Base-by-base conservation (phyloP, 2,329 filamentous ascomycete species). In the Cladophialophora exuberans region DNA sequence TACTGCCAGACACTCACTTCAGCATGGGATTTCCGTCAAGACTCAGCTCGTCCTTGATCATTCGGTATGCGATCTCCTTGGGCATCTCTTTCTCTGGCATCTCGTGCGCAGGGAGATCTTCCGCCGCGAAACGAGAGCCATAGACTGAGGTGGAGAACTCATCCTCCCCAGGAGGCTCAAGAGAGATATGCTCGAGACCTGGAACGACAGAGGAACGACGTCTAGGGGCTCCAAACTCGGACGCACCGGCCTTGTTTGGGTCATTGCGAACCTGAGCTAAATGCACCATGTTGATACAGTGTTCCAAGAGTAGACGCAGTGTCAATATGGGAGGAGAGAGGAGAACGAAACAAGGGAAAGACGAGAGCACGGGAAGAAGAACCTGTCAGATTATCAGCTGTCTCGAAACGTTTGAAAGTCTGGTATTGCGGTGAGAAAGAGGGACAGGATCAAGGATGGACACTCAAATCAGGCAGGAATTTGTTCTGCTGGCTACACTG, bases 21-120 rank as follows among this genome's bases (percentile, higher is more conserved):
- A 96, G 81, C 80, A 91, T 93, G 6, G 91, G 90, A 65, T 93
- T 95, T 52, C 91, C 91, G 70, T 97, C 93, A 48, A 97, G 79
- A 61, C 89, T 94, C 62, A 97, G 79, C 69, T 96, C 90, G 71
- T 97, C 93, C 78, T 90, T 93, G 79, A 97, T 97, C 89, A 97
- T 88, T 44, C 91, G 87, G 73, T 97, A 96, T n/a, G 93, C 93
- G 48, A 96, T 83, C 64, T 96, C 89, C 64, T 83, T 85, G 39
- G 93, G 93, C 92, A 97, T 96, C 74, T 95, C 89, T 17, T 75
- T 67, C 66, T 96, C 90, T 1, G 93, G 91, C 84, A 97, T 97
- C 76, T 91, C 87, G 68, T 88, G 79, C 68, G 82, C 83, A 23
- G 92, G 91, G 36, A 97, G 79, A 66, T 96, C 90, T 68, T 88